A percentile compares a stretch with the other conserved stretches of the same genome.
Evolutionary conservation across 78 protist species (phyloP).

Genomic region (Dictyostelium discoideum): dicty_2.7 NC_007091.3:597501-598000

Average conservation of each 20-base stretch:
- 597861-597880: slow-evolving; percentile 41
- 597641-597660: neutral
- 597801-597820: neutral
- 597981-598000: slow-evolving; percentile 67
- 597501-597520: neutral
- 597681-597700: slow-evolving; percentile 62
- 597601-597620: neutral
- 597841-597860: slow-evolving; percentile 16
- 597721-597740: slow-evolving; percentile 66
- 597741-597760: slow-evolving; percentile 4
- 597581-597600: neutral
- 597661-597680: slow-evolving; percentile 36
- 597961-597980: slow-evolving; percentile 19
- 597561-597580: neutral
- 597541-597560: neutral
- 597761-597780: neutral
- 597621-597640: neutral
- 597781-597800: slow-evolving; percentile 62
- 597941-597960: slow-evolving; percentile 26
- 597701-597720: slow-evolving; percentile 34
- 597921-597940: slow-evolving; percentile 35
- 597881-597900: slow-evolving; percentile 45
- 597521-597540: neutral
- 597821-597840: slow-evolving; percentile 13
- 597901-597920: slow-evolving; percentile 51